Percentiles rank a stretch among this genome's conserved stretches.
phyloP scores from a whole-genome alignment of 176 grass and related monocot genomes.

The Puya raimondii region DNA sequence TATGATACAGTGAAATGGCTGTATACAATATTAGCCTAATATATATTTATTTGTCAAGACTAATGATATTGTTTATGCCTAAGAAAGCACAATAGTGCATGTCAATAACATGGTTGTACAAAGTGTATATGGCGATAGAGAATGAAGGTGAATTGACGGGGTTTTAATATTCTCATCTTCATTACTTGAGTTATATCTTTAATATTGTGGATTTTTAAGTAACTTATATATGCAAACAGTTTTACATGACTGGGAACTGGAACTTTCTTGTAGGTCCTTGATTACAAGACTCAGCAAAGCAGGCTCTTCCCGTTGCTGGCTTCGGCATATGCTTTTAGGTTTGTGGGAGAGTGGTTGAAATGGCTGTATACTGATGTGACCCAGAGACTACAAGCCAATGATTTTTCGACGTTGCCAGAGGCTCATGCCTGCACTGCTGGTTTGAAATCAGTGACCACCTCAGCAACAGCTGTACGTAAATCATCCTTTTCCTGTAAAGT shows the following conservation, averaged over 20 bases:
- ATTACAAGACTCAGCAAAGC: conserved; percentile 98
- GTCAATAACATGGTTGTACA: too few species aligned
- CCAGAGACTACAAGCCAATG: conserved; percentile 70
- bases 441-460: conserved; percentile 87
- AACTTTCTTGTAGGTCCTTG: conserved; percentile 53
- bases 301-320: conserved; percentile 92
- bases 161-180: too few species aligned
- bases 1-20: too few species aligned
- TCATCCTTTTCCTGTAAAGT: neutral
- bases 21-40: too few species aligned
- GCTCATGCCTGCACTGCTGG: conserved; percentile 97
- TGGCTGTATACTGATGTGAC: conserved; percentile 90
- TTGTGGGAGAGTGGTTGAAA: conserved; percentile 94
- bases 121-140: too few species aligned
- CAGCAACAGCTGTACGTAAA: conserved; percentile 71
- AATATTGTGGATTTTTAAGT: neutral
- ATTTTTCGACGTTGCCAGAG: conserved; percentile 89
- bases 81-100: too few species aligned
- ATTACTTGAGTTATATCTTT: neutral
- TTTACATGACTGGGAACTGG: neutral
- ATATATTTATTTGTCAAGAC: too few species aligned
- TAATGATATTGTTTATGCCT: too few species aligned
- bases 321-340: conserved; percentile 93
- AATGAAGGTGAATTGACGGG: too few species aligned
- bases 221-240: neutral